These are phyloP conservation scores for Cucumis sativus DNA, from an alignment of 306 rosid species.

Conservation along the genomic window DNA sequence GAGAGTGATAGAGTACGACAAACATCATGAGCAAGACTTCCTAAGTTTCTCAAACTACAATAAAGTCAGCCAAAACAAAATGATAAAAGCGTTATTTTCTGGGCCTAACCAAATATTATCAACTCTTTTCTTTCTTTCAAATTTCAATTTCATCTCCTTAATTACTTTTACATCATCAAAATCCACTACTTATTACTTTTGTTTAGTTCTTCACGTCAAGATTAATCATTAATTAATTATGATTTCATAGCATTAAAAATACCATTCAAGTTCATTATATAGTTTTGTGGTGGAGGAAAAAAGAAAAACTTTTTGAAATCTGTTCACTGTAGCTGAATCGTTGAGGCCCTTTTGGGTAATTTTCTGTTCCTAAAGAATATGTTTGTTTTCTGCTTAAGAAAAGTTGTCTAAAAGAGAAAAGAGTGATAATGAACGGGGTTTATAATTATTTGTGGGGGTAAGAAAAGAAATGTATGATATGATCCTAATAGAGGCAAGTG, in stretches of 20 bases:
- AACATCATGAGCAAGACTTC: conserved; percentile 12
- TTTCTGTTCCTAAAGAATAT: neutral
- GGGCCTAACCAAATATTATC: neutral
- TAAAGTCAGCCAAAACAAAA: conserved; percentile 6
- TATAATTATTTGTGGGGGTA: too few relatives aligned
- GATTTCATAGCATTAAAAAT: neutral
- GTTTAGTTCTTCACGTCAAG: neutral
- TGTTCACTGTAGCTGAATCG: neutral
- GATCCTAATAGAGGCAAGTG: neutral
- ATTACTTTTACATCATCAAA: neutral
- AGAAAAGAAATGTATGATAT: too few relatives aligned
- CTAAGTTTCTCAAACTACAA: neutral
- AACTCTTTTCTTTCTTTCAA: neutral
- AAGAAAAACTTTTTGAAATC: neutral
- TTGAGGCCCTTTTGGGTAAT: neutral
- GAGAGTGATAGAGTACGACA: conserved; percentile 14
- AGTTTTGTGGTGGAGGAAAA: neutral
- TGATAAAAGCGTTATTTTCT: conserved; percentile 1
- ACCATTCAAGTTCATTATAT: neutral
- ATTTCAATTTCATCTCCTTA: neutral
- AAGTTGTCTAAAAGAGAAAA: too few relatives aligned
- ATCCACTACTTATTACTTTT: neutral
- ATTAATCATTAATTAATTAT: neutral
- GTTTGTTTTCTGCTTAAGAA: neutral
- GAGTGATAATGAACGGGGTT: too few relatives aligned